Conservation (phyloP, 2,329 filamentous ascomycete genomes). For the Fusarium globosum region DNA sequence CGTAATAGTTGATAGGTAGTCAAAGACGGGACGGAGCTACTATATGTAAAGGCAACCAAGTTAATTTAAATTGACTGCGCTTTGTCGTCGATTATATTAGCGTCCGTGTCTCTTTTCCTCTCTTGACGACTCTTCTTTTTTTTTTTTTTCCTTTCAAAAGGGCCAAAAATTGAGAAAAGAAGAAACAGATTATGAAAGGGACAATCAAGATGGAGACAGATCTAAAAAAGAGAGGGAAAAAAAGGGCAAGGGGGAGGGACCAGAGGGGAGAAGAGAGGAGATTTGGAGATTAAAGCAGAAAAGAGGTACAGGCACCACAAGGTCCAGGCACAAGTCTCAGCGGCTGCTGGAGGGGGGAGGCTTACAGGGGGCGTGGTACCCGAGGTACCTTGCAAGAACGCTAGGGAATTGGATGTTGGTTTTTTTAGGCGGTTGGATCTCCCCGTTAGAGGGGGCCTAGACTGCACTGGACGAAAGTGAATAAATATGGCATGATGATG, state of each 20-base stretch:
- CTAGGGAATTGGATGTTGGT: background rate
- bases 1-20: conserved; percentile 14
- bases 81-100: conserved; percentile 17
- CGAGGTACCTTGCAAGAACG: background rate
- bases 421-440: background rate
- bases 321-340: conserved; percentile 24
- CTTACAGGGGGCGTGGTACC: conserved; percentile 23
- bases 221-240: background rate
- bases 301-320: conserved; percentile 13
- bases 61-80: conserved; percentile 21
- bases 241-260: background rate
- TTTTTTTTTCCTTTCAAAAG: background rate
- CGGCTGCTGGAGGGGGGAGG: background rate
- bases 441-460: background rate
- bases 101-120: background rate
- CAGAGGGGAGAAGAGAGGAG: conserved; percentile 5
- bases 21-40: conserved; percentile 9
- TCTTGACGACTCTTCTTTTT: background rate
- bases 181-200: background rate
- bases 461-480: background rate
- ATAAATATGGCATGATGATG: background rate
- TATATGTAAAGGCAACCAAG: conserved; percentile 13
- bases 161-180: background rate
- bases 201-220: background rate
- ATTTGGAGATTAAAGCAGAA: conserved; percentile 30